Evolutionary conservation across 305 asterid genomes (phyloP).

Genomic region (Fraxinus albicans): DNA sequence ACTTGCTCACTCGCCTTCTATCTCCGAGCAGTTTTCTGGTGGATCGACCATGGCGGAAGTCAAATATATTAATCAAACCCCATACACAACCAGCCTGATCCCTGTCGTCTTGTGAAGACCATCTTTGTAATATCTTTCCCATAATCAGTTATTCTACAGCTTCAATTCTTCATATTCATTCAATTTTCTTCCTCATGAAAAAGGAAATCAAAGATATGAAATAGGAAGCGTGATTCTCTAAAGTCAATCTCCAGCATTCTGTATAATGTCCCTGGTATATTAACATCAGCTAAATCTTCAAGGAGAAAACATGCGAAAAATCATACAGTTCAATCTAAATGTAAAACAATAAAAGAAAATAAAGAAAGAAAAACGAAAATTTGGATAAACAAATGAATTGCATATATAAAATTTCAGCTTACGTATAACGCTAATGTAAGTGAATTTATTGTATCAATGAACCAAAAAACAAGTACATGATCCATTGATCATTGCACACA

Average conservation of each 20-base stretch:
- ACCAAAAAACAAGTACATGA: too few species aligned
- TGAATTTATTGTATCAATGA: background rate
- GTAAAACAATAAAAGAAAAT: too few species aligned
- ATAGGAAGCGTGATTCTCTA: background rate
- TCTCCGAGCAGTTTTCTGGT: conserved; percentile 71
- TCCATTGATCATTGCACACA: background rate
- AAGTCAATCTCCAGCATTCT: conserved; percentile 5
- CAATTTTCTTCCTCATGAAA: conserved; percentile 19
- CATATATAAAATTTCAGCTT: background rate
- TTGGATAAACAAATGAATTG: conserved; percentile 8
- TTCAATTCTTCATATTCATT: conserved; percentile 29
- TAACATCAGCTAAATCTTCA: conserved; percentile 4
- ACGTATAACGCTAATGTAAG: conserved; percentile 5
- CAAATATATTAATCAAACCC: conserved; percentile 77
- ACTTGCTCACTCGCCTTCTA: conserved; percentile 48
- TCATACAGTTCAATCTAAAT: background rate
- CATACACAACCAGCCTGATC: conserved; percentile 78
- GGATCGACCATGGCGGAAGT: conserved; percentile 76
- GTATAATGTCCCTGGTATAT: background rate
- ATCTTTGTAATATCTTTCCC: conserved; percentile 79
- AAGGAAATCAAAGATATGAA: conserved; percentile 2
- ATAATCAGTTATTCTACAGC: conserved; percentile 29
- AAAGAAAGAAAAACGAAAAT: background rate
- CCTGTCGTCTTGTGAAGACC: conserved; percentile 50
- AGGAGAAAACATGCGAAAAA: background rate